A percentile compares a stretch with the other conserved stretches of the same genome.
Conservation (phyloP, 2,329 filamentous ascomycete species). For the Hymenoscyphus albidus region DNA sequence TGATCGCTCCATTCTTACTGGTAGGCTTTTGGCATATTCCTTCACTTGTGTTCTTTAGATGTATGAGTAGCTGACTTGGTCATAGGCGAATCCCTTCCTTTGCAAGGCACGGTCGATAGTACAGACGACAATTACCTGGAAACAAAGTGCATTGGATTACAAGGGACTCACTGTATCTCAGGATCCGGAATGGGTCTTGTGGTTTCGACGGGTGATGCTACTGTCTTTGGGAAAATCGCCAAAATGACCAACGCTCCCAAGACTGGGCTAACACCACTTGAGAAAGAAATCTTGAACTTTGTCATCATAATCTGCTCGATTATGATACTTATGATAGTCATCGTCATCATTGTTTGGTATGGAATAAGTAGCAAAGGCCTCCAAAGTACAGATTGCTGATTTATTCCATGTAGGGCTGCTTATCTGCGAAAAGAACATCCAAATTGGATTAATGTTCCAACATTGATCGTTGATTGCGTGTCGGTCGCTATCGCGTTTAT, state of each 20-base stretch:
- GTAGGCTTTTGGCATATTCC: constrained; percentile 36
- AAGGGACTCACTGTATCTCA: constrained; percentile 74
- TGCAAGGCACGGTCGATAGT: constrained; percentile 60
- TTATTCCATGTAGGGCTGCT: constrained; percentile 40
- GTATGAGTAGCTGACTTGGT: constrained; percentile 1
- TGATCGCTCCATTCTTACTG: constrained; percentile 69
- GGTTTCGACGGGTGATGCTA: constrained; percentile 67
- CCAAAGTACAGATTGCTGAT: background rate
- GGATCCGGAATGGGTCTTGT: constrained; percentile 65
- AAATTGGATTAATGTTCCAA: constrained; percentile 67
- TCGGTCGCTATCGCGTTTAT: constrained; percentile 72
- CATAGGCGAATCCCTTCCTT: constrained; percentile 59
- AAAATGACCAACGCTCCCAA: constrained; percentile 68
- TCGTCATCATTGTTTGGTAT: constrained; percentile 65
- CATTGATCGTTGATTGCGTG: constrained; percentile 70
- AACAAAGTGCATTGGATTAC: constrained; percentile 70
- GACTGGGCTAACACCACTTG: constrained; percentile 62
- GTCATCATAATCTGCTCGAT: constrained; percentile 65
- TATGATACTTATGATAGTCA: constrained; percentile 61
- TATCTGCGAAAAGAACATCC: constrained; percentile 67
- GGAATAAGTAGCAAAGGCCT: constrained; percentile 20
- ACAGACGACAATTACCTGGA: constrained; percentile 73
- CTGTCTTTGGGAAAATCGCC: constrained; percentile 73
- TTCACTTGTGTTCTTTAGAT: background rate
- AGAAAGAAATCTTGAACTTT: constrained; percentile 70